phyloP scores from a whole-genome alignment of 78 protist species.

The Monocercomonoides exilis region DNA sequence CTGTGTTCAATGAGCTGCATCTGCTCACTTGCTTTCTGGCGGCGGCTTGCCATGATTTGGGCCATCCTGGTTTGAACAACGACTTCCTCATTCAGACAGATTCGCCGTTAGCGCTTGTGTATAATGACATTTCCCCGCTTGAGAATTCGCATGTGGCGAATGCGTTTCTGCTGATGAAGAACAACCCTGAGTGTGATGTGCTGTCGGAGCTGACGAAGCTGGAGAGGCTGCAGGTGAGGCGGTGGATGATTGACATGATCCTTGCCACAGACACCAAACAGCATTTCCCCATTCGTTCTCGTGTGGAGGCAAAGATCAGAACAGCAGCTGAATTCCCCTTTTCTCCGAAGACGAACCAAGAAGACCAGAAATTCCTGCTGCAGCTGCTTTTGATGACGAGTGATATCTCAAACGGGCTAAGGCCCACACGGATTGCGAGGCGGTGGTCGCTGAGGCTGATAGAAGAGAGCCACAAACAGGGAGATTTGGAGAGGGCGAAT shows the following conservation, averaged over 20 bases:
- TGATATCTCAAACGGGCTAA: too few species aligned
- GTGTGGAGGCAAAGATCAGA: too few species aligned
- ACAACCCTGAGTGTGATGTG: neutral
- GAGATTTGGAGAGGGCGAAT: neutral
- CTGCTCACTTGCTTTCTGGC: neutral
- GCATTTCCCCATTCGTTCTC: neutral
- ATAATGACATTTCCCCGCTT: neutral
- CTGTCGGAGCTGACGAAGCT: neutral
- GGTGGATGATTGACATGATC: neutral
- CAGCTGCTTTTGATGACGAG: too few species aligned
- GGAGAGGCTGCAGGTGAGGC: neutral
- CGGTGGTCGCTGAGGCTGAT: too few species aligned
- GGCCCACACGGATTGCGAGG: too few species aligned
- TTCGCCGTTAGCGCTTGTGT: neutral
- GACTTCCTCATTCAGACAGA: neutral
- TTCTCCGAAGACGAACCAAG: too few species aligned
- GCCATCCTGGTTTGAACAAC: neutral
- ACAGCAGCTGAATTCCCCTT: too few species aligned
- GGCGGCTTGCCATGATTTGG: neutral
- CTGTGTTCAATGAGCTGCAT: too few species aligned
- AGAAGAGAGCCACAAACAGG: conserved; percentile 2
- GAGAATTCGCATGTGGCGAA: neutral
- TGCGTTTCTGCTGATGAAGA: neutral
- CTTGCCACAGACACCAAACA: neutral
- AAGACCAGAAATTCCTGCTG: too few species aligned